phyloP scores from a whole-genome alignment of 306 rosid genomes.

The Lathyrus oleraceus region DNA sequence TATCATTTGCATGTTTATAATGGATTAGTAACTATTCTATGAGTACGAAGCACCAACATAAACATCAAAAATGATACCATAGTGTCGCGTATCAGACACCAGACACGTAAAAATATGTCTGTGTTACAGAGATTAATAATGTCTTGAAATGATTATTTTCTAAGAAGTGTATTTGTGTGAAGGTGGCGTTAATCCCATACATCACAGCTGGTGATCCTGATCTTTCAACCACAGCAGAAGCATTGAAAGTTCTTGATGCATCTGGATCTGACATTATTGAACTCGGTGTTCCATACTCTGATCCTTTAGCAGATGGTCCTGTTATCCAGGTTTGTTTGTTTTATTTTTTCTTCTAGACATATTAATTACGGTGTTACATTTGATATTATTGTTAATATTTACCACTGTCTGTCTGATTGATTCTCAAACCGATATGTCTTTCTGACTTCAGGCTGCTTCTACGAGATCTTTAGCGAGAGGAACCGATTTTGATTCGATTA shows the following conservation, averaged over 20 bases:
- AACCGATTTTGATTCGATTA: constrained; percentile 62
- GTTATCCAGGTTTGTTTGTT: constrained; percentile 77
- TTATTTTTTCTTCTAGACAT: neutral
- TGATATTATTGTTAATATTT: neutral
- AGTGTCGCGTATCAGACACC: neutral
- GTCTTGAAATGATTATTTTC: constrained; percentile 18
- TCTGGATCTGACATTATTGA: constrained; percentile 94
- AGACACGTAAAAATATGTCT: neutral
- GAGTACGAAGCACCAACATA: neutral
- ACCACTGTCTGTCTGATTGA: constrained; percentile 1
- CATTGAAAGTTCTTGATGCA: constrained; percentile 80
- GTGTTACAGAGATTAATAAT: neutral
- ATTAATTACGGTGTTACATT: no score
- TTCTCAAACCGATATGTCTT: constrained; percentile 33
- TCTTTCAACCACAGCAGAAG: constrained; percentile 85
- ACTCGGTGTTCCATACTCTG: constrained; percentile 89
- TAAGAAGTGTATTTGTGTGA: constrained; percentile 37
- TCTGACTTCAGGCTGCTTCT: constrained; percentile 79
- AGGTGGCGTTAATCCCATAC: constrained; percentile 91
- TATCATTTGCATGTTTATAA: neutral
- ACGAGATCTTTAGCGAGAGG: constrained; percentile 86
- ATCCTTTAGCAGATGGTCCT: constrained; percentile 98
- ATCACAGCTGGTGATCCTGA: constrained; percentile 97
- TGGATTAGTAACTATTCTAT: neutral
- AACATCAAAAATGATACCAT: neutral